Evolutionary conservation across 345 rosid species (phyloP), one percentile per base, ranked within the genome.

Genomic region (Nephelium lappaceum): DNA sequence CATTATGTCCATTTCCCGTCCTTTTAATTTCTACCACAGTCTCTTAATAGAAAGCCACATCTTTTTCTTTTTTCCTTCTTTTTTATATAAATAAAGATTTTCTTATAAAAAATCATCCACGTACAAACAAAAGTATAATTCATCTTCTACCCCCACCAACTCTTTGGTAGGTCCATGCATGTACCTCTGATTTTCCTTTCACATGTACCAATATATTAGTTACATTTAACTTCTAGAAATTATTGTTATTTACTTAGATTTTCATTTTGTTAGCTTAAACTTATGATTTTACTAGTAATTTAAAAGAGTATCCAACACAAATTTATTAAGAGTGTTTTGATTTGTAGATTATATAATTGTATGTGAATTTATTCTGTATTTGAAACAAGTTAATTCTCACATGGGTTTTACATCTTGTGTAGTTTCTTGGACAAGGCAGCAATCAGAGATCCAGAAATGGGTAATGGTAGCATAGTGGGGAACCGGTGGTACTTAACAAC

Each of bases 341-440:
- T 12, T 14, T 49, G 55, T 49, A 14, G 18, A 49, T 47, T 47
- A 47, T 11, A 62, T 24, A 12, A 31, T 31, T 31, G 36, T 31
- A 31, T 31, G 36, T 31, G 36, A 31, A 31, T 31, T 31, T 31
- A 31, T 31, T 31, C 36, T 31, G 36, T 31, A 31, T 31, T 31
- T 31, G 36, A 31, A 31, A 31, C 36, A 31, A 31, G 36, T 61
- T 74, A 43, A 74, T 8, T 60, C 18, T 72, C 45, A 10, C 1
- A n/a, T 24, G 47, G 14, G 45, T 65, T 53, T 0, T 66, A 64
- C 27, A 2, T 38, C 25, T 62, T 53, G n/a, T 84, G 79, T 89
- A 96, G 99, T 51, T 92, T 91, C 85, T 75, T 96, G 82, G 99
- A 92, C 81, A 91, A 82, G 83, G 98, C 98, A 69, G 95, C 99